Conservation (phyloP, 2,329 filamentous ascomycete genomes). For the Capronia epimyces region DNA sequence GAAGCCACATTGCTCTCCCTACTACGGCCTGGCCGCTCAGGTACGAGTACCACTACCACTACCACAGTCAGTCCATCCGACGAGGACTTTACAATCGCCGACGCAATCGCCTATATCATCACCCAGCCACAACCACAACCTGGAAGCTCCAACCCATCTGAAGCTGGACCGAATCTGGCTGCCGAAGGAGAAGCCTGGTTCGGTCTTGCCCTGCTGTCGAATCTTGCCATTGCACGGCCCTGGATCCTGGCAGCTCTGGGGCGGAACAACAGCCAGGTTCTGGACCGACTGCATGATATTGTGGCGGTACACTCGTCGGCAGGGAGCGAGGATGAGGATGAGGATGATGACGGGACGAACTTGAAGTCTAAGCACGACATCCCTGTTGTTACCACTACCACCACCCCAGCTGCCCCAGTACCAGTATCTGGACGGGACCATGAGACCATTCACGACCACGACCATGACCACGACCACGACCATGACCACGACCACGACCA, state of each 20-base stretch:
- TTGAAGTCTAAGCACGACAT: neutral
- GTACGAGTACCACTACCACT: neutral
- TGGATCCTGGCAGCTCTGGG: conserved; percentile 9
- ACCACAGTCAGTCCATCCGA: neutral
- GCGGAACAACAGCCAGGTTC: conserved; percentile 1
- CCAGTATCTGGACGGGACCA: no score
- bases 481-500: no score
- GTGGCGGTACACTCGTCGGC: neutral
- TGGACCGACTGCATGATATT: conserved; percentile 3
- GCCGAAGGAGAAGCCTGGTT: conserved; percentile 23
- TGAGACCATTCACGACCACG: no score
- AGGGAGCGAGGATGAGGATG: no score
- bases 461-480: no score
- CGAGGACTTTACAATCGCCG: conserved; percentile 1
- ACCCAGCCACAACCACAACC: neutral
- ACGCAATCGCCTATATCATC: conserved; percentile 14
- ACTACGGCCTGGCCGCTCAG: neutral
- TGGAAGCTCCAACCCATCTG: neutral
- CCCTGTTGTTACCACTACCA: no score
- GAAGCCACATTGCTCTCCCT: neutral
- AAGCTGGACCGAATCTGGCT: neutral
- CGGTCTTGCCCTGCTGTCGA: conserved; percentile 17
- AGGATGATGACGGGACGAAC: neutral
- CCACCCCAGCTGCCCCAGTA: no score
- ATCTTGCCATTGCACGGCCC: conserved; percentile 1